phyloP scores from a whole-genome alignment of 2,329 filamentous ascomycete genomes.

The Talaromyces sp. region DNA sequence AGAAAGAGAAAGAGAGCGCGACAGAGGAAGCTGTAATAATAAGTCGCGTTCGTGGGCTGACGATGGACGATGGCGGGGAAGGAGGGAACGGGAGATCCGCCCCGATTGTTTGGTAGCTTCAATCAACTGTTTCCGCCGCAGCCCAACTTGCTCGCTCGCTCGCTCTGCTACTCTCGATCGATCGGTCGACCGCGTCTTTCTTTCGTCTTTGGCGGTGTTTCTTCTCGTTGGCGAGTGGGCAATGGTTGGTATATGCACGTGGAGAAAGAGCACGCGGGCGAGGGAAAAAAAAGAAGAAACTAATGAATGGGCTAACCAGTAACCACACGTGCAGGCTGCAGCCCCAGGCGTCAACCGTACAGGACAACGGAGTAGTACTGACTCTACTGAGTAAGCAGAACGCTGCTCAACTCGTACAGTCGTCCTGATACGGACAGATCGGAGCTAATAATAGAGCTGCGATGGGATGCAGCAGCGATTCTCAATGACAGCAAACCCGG shows the following conservation, averaged over 20 bases:
- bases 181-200: neutral
- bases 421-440: neutral
- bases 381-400: neutral
- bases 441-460: neutral
- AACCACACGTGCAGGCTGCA: neutral
- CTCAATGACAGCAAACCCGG: neutral
- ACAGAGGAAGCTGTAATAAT: neutral
- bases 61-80: constrained; percentile 4
- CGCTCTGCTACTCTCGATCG: neutral
- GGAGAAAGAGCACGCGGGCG: neutral
- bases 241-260: neutral
- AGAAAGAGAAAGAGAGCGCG: neutral
- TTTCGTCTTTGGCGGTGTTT: neutral
- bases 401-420: neutral
- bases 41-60: neutral
- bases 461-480: neutral
- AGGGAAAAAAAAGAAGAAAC: neutral
- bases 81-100: constrained; percentile 12
- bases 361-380: neutral
- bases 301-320: neutral
- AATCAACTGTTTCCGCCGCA: neutral
- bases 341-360: no score
- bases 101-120: neutral
- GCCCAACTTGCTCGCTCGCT: neutral
- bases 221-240: neutral